phyloP scores from a whole-genome alignment of 257 asterid genomes.

The Plantago ovata region DNA sequence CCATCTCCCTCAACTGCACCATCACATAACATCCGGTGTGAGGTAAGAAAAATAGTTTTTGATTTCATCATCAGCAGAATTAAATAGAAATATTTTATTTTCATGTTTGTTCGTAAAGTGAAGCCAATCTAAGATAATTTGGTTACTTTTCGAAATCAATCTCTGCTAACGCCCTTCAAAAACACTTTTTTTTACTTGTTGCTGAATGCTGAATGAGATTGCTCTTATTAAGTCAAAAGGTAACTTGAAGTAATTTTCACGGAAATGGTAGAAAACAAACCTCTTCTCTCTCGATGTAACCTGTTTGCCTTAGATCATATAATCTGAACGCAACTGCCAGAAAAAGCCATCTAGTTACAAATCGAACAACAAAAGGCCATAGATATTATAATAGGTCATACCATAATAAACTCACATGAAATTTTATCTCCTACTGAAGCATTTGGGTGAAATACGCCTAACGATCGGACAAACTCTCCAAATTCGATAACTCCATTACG shows the following conservation, averaged over 20 bases:
- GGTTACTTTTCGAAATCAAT: too few species aligned
- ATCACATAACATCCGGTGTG: neutral
- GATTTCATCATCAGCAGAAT: too few species aligned
- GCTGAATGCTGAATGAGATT: too few species aligned
- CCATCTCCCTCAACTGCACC: conserved; percentile 56
- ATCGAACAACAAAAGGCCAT: neutral
- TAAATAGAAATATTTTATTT: too few species aligned
- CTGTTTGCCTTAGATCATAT: conserved; percentile 51
- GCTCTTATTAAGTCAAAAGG: too few species aligned
- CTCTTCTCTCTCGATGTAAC: conserved; percentile 51
- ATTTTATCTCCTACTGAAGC: conserved; percentile 40
- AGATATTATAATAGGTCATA: neutral
- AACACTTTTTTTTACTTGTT: too few species aligned
- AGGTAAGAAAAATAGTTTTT: too few species aligned
- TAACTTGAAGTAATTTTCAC: too few species aligned
- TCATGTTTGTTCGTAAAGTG: too few species aligned
- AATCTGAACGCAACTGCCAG: conserved; percentile 52
- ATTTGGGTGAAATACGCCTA: conserved; percentile 53
- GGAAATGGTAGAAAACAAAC: conserved; percentile 10
- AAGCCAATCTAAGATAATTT: too few species aligned
- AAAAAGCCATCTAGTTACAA: neutral
- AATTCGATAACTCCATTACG: conserved; percentile 48
- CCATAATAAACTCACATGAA: conserved; percentile 30
- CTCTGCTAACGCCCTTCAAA: too few species aligned
- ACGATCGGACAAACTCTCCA: conserved; percentile 54